Conservation (phyloP, 2,329 filamentous ascomycete genomes). For the Akanthomyces muscarius region DNA sequence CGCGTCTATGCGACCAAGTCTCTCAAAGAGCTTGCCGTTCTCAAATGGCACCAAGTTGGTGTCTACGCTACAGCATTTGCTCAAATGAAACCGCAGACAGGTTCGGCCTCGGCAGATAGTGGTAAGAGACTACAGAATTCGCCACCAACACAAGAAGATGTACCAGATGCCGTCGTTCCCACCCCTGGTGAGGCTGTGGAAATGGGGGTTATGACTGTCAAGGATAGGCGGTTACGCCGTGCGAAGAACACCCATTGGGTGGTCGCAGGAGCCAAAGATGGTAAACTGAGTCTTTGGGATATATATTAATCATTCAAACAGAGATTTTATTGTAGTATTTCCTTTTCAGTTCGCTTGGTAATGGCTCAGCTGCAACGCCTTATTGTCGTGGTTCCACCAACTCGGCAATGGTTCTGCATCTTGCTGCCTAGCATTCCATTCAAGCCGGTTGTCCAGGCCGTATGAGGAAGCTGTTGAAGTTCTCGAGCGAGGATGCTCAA, state of each 20-base stretch:
- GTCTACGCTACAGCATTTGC: slow-evolving; percentile 80
- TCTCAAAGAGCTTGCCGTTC: slow-evolving; percentile 81
- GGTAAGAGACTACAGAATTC: neutral
- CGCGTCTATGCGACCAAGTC: slow-evolving; percentile 78
- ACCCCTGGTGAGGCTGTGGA: slow-evolving; percentile 11
- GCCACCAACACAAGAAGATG: neutral
- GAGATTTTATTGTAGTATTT: neutral
- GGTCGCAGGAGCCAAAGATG: slow-evolving; percentile 87
- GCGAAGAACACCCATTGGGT: slow-evolving; percentile 79
- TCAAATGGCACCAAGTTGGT: slow-evolving; percentile 91
- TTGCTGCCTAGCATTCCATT: no score
- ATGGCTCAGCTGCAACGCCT: neutral
- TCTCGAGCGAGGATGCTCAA: no score
- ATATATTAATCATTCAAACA: slow-evolving; percentile 57
- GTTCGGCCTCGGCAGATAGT: neutral
- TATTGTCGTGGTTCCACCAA: neutral
- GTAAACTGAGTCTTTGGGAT: slow-evolving; percentile 93
- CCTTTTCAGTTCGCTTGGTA: neutral
- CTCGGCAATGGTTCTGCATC: neutral
- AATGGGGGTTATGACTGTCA: slow-evolving; percentile 40
- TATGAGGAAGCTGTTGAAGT: neutral
- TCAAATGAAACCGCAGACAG: slow-evolving; percentile 27
- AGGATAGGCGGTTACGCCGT: slow-evolving; percentile 58
- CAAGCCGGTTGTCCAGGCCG: neutral
- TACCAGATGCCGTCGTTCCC: neutral